phyloP scores from a whole-genome alignment of 2,329 filamentous ascomycete species.

The Pyricularia grisea region DNA sequence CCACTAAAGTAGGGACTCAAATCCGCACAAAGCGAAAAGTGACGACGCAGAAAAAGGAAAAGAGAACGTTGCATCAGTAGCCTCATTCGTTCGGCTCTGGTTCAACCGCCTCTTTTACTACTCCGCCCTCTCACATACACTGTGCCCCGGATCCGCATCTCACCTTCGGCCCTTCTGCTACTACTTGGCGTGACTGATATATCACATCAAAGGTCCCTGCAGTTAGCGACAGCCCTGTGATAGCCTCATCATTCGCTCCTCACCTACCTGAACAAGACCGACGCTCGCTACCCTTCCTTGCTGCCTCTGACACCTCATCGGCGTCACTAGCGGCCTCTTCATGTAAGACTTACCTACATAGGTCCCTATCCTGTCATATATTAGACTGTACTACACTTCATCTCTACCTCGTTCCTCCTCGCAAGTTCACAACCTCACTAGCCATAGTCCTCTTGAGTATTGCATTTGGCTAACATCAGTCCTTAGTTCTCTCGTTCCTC shows the following conservation, averaged over 20 bases:
- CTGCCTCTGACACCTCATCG: neutral
- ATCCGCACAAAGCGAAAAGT: neutral
- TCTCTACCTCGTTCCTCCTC: too few species aligned
- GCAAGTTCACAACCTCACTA: too few species aligned
- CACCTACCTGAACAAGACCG: neutral
- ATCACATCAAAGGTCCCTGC: neutral
- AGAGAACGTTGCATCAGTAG: constrained; percentile 1
- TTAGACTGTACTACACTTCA: neutral
- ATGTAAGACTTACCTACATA: neutral
- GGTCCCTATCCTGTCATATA: neutral
- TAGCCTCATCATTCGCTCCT: neutral
- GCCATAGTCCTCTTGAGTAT: neutral
- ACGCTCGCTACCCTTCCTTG: constrained; percentile 1
- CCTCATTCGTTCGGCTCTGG: neutral
- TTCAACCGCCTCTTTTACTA: neutral
- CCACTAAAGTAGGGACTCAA: neutral
- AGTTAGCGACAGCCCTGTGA: neutral
- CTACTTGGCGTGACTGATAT: neutral
- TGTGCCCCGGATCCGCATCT: constrained; percentile 1
- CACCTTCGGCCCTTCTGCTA: neutral
- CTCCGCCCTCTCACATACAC: neutral
- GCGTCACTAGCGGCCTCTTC: neutral
- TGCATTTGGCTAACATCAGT: neutral
- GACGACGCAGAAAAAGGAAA: neutral
- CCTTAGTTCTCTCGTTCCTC: constrained; percentile 11